Percentiles rank a stretch among this genome's conserved stretches.
Conservation (phyloP, 495 filamentous ascomycete genomes). For the Ascodesmis nigricans region DNA sequence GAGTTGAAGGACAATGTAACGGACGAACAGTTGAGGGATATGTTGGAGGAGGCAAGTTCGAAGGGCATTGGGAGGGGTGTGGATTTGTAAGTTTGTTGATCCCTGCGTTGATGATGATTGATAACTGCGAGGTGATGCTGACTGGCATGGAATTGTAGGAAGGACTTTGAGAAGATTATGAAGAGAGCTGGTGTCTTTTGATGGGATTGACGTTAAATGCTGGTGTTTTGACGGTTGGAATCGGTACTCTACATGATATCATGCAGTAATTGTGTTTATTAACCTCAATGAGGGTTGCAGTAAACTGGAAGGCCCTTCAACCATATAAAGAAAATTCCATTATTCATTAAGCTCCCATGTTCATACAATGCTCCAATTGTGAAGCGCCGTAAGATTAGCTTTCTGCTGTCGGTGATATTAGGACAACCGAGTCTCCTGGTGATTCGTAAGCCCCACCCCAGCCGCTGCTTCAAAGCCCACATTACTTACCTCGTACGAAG, state of each 20-base stretch:
- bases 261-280: too few relatives aligned
- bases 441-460: not conserved
- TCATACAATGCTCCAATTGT: too few relatives aligned
- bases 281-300: too few relatives aligned
- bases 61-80: slow-evolving; percentile 52
- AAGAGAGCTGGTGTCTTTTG: slow-evolving; percentile 48
- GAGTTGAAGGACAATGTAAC: slow-evolving; percentile 60
- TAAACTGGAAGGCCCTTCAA: too few relatives aligned
- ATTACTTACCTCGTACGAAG: slow-evolving; percentile 72
- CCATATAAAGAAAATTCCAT: too few relatives aligned
- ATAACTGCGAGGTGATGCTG: slow-evolving; percentile 3
- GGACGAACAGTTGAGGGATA: slow-evolving; percentile 65
- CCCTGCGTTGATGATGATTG: not conserved
- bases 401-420: slow-evolving; percentile 63
- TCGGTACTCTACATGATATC: too few relatives aligned
- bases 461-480: slow-evolving; percentile 1
- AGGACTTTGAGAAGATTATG: slow-evolving; percentile 76
- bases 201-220: slow-evolving; percentile 1
- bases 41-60: slow-evolving; percentile 83
- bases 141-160: slow-evolving; percentile 23
- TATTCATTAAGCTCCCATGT: too few relatives aligned
- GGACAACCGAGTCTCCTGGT: slow-evolving; percentile 84
- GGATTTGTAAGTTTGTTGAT: slow-evolving; percentile 20
- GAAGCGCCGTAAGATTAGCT: too few relatives aligned
- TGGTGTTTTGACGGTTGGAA: slow-evolving; percentile 8